Evolutionary conservation across 495 filamentous ascomycete species (phyloP).

Genomic region (Oidiodendron maius): DNA sequence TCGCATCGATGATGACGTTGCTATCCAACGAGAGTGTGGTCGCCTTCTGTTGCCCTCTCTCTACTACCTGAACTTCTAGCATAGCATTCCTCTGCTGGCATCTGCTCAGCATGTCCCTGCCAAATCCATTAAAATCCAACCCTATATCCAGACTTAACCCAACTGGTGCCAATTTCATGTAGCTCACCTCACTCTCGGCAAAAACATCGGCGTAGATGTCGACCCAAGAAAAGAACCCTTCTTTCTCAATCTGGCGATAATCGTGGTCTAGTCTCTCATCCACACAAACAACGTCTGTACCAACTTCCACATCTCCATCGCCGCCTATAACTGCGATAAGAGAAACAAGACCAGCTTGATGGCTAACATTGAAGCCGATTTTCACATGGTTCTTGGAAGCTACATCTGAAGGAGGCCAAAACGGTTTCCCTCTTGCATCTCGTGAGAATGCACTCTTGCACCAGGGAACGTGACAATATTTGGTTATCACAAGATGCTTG

Average conservation of each 20-base stretch:
- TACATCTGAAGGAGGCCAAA: slow-evolving; percentile 25
- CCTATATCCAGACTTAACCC: background rate
- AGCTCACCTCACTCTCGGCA: slow-evolving; percentile 46
- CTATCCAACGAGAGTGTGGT: slow-evolving; percentile 34
- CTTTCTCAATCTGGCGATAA: slow-evolving; percentile 30
- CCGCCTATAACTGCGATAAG: slow-evolving; percentile 37
- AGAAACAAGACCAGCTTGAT: slow-evolving; percentile 75
- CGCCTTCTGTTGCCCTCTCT: background rate
- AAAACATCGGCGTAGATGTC: slow-evolving; percentile 80
- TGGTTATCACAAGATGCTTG: slow-evolving; percentile 69
- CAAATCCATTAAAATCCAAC: slow-evolving; percentile 1
- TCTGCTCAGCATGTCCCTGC: slow-evolving; percentile 15
- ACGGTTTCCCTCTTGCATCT: slow-evolving; percentile 60
- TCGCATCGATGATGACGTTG: slow-evolving; percentile 39
- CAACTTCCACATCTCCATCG: slow-evolving; percentile 33
- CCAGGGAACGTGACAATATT: slow-evolving; percentile 62
- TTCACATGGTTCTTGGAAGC: slow-evolving; percentile 24
- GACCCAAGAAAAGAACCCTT: slow-evolving; percentile 59
- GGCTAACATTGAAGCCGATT: slow-evolving; percentile 82
- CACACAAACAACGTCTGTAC: slow-evolving; percentile 70
- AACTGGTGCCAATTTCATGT: slow-evolving; percentile 40
- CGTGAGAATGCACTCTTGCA: slow-evolving; percentile 51
- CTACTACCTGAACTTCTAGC: slow-evolving; percentile 6
- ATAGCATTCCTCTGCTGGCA: slow-evolving; percentile 14
- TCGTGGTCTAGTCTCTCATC: slow-evolving; percentile 54